Percentiles rank a stretch among this genome's conserved stretches.
These are phyloP conservation scores for Pythium sukuiense DNA, from an alignment of 352 stramenopile genomes.

Conservation along the genomic window DNA sequence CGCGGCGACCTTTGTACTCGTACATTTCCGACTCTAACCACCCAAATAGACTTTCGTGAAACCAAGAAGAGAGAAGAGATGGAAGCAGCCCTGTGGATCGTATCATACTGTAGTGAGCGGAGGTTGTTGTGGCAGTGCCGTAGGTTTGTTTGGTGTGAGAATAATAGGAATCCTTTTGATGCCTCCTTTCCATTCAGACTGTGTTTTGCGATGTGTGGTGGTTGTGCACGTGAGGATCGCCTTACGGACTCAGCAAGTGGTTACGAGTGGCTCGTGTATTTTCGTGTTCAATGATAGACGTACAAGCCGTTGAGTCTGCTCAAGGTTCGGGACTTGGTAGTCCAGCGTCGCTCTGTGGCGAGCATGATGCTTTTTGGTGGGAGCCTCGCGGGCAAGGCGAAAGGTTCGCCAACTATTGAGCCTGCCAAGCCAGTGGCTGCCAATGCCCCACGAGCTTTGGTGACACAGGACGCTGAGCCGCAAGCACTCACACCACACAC, in stretches of 20 bases:
- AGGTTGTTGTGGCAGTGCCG: background rate
- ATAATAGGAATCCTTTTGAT: background rate
- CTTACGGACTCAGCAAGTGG: background rate
- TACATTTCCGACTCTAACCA: conserved; percentile 73
- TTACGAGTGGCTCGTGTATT: background rate
- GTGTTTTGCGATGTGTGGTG: too few relatives aligned
- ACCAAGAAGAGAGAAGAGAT: background rate
- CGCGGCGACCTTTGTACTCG: conserved; percentile 81
- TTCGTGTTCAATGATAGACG: background rate
- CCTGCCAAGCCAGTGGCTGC: background rate
- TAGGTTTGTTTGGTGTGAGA: background rate
- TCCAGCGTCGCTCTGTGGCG: background rate
- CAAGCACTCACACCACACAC: conserved; percentile 46
- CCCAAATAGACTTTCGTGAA: conserved; percentile 20
- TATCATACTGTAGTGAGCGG: background rate
- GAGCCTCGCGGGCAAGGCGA: conserved; percentile 40
- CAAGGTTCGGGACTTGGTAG: background rate
- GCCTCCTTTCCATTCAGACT: background rate
- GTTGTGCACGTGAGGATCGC: too few relatives aligned
- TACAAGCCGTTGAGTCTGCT: background rate
- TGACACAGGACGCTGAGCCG: background rate
- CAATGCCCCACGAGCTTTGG: background rate
- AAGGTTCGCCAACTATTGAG: background rate
- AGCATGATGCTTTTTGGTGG: conserved; percentile 63
- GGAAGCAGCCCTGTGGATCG: background rate